Base-by-base conservation (phyloP, 495 filamentous ascomycete species). In the Clavariopsis aquatica region DNA sequence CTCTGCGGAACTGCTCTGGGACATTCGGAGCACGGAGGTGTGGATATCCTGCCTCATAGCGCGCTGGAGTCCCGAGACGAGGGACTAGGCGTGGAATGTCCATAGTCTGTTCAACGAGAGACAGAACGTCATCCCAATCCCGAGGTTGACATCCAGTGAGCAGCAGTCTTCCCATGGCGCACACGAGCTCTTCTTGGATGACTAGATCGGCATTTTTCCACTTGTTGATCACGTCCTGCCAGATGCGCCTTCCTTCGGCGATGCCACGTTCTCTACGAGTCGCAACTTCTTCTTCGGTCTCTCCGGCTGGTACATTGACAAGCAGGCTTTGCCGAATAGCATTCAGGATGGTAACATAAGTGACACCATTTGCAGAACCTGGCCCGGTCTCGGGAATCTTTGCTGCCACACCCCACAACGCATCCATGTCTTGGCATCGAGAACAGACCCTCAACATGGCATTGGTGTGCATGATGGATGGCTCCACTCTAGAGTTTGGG, bases 301-400 rank as follows among this genome's bases (percentile, higher is more conserved):
- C 72, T 1, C 81, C 76, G 49, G 69, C 47, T 12, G 77, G 65
- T 17, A 79, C 63, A 27, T 49, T 68, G 60, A 36, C 73, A 55
- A 72, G 62, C 10, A 60, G 73, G 38, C 80, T 66, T 41, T 78
- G 66, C 20, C 80, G 75, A 22, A 96, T 79, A 4, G 87, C 89
- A 57, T 89, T 87, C 26, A 98, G 63, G 56, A 98, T 88, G 31
- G 84, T 91, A 4, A 89, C 90, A 63, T 87, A 98, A 0, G 94
- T 96, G 19, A 79, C 62, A 22, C 78, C 77, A 64, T 93, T 83
- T 1, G 94, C 86, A 2, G 85, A 78, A 24, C 79, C 80, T 0
- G 78, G 68, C 1, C 86, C 84, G 8, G 81, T 76, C 55, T 86
- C 81, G 1, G 89, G 86, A 0, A 94, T 79, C 13, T 84, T 80